These are phyloP conservation scores for Thermothelomyces thermophilus DNA, from an alignment of 2,329 filamentous ascomycete species.

Conservation along the genomic window DNA sequence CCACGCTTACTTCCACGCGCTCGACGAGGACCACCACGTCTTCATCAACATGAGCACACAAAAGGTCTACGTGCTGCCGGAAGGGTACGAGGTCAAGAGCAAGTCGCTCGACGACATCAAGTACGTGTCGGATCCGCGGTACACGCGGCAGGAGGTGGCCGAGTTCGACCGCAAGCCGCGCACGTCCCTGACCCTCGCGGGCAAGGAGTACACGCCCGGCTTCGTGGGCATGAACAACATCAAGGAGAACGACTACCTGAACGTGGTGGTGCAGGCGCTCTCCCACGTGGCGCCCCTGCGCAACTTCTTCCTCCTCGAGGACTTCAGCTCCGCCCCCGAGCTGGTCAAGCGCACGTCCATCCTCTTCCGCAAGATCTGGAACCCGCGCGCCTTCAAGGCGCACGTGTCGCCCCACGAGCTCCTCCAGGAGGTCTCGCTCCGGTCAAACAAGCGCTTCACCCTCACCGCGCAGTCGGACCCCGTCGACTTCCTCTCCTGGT, in stretches of 20 bases:
- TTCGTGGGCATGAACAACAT: conserved; percentile 99
- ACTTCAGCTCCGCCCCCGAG: conserved; percentile 63
- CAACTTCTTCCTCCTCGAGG: conserved; percentile 85
- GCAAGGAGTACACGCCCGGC: conserved; percentile 82
- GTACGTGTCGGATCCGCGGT: conserved; percentile 88
- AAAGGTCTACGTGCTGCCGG: conserved; percentile 84
- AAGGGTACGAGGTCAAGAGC: conserved; percentile 94
- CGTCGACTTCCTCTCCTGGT: conserved; percentile 95
- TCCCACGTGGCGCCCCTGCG: conserved; percentile 84
- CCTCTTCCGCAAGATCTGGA: conserved; percentile 95
- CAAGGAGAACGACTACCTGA: conserved; percentile 98
- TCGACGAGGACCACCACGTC: conserved; percentile 93
- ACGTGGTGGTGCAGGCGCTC: conserved; percentile 86
- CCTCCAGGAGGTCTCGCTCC: conserved; percentile 85
- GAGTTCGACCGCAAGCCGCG: conserved; percentile 63
- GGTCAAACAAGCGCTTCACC: conserved; percentile 87
- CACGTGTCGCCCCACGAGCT: conserved; percentile 97
- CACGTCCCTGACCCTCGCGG: conserved; percentile 68
- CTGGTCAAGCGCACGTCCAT: conserved; percentile 83
- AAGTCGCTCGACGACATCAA: conserved; percentile 97
- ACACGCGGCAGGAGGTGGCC: conserved; percentile 72
- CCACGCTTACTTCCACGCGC: conserved; percentile 93
- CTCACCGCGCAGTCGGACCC: conserved; percentile 89
- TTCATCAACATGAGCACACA: conserved; percentile 97
- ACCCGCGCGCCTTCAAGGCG: conserved; percentile 88